Evolutionary conservation across 805 yeast genomes (phyloP).

Genomic region (Ogataea saltuana): DNA sequence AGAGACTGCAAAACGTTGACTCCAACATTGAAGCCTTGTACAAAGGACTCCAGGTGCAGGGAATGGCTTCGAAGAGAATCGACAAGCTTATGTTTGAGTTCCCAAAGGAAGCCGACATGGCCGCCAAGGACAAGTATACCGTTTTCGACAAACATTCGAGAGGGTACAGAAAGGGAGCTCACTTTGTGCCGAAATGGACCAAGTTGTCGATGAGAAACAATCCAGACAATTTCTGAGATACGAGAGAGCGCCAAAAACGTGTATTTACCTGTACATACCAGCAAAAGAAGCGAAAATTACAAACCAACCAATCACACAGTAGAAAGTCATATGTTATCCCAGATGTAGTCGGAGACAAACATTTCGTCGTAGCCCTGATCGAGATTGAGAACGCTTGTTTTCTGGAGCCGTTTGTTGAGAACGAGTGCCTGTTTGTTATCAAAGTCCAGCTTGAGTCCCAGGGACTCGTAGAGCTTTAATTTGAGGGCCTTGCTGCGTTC

Average conservation of each 20-base stretch:
- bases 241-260: not conserved
- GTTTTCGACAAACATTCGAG: slow-evolving; percentile 73
- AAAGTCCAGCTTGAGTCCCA: slow-evolving; percentile 55
- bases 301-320: not conserved
- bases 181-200: slow-evolving; percentile 90
- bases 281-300: not conserved
- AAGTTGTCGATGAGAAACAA: slow-evolving; percentile 76
- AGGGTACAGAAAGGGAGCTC: slow-evolving; percentile 86
- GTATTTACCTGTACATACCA: slow-evolving; percentile 14
- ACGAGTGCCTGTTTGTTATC: slow-evolving; percentile 47
- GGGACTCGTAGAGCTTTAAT: slow-evolving; percentile 56
- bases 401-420: slow-evolving; percentile 46
- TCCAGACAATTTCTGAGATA: slow-evolving; percentile 62
- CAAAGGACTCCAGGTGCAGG: slow-evolving; percentile 43
- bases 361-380: slow-evolving; percentile 58
- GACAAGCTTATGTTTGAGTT: slow-evolving; percentile 44
- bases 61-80: slow-evolving; percentile 36
- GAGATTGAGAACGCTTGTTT: slow-evolving; percentile 51
- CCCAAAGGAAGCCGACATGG: slow-evolving; percentile 84
- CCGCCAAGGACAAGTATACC: slow-evolving; percentile 80
- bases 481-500: slow-evolving; percentile 49
- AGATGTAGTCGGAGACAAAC: slow-evolving; percentile 71
- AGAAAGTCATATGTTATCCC: slow-evolving; percentile 64
- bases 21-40: slow-evolving; percentile 66
- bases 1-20: slow-evolving; percentile 82